Evolutionary conservation across 805 yeast species (phyloP), one percentile per base, ranked within the genome.

Genomic region (Myxozyma lipomycoides): DNA sequence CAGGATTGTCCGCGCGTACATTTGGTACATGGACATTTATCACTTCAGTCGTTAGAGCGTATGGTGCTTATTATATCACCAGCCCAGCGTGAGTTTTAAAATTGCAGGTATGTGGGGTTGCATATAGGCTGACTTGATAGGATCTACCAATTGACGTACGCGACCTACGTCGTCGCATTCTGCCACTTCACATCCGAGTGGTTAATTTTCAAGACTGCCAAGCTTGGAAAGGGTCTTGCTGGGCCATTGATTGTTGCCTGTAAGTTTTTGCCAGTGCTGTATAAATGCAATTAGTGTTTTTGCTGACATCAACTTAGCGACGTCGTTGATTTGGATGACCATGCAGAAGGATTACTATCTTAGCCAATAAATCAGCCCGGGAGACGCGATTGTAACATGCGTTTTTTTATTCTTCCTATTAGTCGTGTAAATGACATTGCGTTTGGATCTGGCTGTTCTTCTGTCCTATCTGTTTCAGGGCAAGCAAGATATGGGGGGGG

Each of bases 11-110:
- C 61, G 96, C 96, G n/a, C 79, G 98, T 62, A 91, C 98, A 0
- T 93, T 93, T 67, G 98, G 98, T 30, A 93, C 98, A 0, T 93
- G 98, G 98, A 93, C 98, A 0, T 73, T 90, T 36, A 76, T 90
- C 61, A 82, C 96, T 2, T 79, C 95, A 1, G 74, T 91, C 26
- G 83, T 93, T 43, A 80, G 98, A 65, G 76, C 83, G 58, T 88
- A 86, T 67, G 96, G 95, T 49, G 95, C 98, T 12, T 85, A 84
- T 69, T 73, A 85, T 64, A 72, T 86, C 51, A 73, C 73, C 48
- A 81, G 82, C 60, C 79, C 80, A 22, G 84, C 82, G 66, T 62
- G 47, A n/a, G 65, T 62, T 7, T 38, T 1, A 19, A 4, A 26
- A 43, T 6, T 12, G 7, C 32, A 28, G 12, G 32, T 7, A 12